Conservation (phyloP, 2,329 filamentous ascomycete genomes). For the Aschersonia sp. region DNA sequence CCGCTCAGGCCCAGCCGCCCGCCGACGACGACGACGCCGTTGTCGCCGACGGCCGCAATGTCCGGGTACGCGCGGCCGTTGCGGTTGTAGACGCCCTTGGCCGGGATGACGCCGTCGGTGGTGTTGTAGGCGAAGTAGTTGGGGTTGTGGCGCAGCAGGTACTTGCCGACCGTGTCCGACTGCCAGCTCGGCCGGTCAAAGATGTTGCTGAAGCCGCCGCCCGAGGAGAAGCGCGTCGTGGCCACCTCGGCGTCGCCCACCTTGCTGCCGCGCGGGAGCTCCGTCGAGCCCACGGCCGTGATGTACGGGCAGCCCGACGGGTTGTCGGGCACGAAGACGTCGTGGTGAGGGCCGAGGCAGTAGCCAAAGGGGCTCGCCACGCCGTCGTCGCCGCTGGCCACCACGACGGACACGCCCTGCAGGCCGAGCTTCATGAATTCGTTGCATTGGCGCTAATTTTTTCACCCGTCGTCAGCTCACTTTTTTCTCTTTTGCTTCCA, state of each 20-base stretch:
- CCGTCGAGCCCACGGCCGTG: constrained; percentile 33
- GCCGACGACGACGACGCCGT: constrained; percentile 26
- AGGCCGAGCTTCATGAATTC: constrained; percentile 31
- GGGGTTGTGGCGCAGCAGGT: constrained; percentile 6
- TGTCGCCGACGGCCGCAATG: constrained; percentile 27
- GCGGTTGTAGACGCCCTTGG: constrained; percentile 25
- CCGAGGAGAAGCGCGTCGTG: constrained; percentile 24
- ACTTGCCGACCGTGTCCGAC: constrained; percentile 10
- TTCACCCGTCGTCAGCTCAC: background rate
- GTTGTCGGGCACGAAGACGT: constrained; percentile 31
- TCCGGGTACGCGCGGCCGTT: constrained; percentile 33
- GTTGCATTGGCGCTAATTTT: constrained; percentile 20
- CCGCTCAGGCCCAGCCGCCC: constrained; percentile 26
- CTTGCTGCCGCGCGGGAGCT: constrained; percentile 10
- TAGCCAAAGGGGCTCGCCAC: constrained; percentile 6
- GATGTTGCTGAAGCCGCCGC: constrained; percentile 34
- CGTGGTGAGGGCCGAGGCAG: constrained; percentile 14
- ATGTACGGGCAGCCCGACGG: constrained; percentile 33
- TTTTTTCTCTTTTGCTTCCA: background rate
- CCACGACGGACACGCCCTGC: constrained; percentile 23
- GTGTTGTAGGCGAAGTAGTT: constrained; percentile 7
- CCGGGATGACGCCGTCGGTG: constrained; percentile 5
- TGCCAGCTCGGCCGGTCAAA: constrained; percentile 34
- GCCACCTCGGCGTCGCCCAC: constrained; percentile 5
- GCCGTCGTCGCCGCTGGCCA: constrained; percentile 18